Percentiles rank a stretch among this genome's conserved stretches.
Evolutionary conservation across 78 protist species (phyloP).

Genomic region (Protostelium mycophagum): DNA sequence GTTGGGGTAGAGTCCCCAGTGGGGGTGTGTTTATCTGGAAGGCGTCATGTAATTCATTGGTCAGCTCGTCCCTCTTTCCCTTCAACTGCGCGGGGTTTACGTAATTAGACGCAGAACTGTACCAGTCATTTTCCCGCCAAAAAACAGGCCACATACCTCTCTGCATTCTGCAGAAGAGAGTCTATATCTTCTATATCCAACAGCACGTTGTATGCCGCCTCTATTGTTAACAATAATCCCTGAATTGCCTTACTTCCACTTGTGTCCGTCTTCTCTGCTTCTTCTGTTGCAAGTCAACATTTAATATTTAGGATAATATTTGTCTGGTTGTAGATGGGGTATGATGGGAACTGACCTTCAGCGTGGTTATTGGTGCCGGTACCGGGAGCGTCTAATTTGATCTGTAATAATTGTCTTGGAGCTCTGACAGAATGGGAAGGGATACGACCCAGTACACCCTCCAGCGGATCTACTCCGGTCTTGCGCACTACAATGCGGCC

Average conservation of each 20-base stretch:
- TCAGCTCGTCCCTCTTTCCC: not conserved
- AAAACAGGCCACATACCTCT: not conserved
- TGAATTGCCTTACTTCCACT: not conserved
- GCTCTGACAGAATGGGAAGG: constrained; percentile 69
- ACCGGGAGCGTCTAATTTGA: constrained; percentile 9
- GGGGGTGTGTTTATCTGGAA: not conserved
- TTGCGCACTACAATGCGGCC: not conserved
- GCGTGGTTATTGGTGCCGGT: not conserved
- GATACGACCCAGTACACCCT: constrained; percentile 54
- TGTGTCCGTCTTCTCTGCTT: not conserved
- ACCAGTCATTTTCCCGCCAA: not conserved
- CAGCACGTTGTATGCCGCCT: constrained; percentile 34
- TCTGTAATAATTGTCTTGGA: constrained; percentile 50
- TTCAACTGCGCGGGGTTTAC: not conserved
- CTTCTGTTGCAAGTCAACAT: not conserved
- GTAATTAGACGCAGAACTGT: not conserved
- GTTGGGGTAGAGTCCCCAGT: not conserved
- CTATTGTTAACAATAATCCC: constrained; percentile 15
- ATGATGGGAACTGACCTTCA: not conserved
- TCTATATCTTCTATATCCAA: constrained; percentile 51
- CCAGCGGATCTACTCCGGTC: constrained; percentile 32
- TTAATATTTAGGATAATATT: too few relatives aligned
- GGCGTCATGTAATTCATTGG: not conserved
- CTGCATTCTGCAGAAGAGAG: constrained; percentile 14
- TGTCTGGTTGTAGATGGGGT: too few relatives aligned